Base-by-base conservation (phyloP, 2,329 filamentous ascomycete species). In the Magnaporthiopsis incrustans region DNA sequence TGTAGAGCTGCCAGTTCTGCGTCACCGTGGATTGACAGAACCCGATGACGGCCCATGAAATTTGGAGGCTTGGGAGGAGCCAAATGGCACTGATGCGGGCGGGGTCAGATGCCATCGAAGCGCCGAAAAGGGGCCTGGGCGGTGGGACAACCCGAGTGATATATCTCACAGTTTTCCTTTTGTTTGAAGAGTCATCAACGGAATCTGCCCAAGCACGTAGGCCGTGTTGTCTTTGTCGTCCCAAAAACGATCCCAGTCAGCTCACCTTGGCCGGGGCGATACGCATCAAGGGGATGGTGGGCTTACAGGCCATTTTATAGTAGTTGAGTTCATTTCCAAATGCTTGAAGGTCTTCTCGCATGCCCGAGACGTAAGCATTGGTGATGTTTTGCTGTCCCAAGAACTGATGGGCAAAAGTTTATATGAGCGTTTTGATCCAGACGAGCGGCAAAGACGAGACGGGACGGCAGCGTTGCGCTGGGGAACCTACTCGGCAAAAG, bases 11-110 rank as follows among this genome's bases (percentile, higher is more conserved):
- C 62, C 62, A 63, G 18, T 63, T 63, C 38, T 63, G 25, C 8
- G 62, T 63, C 11, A 63, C 62, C 18, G 62, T 63, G 6, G 62
- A 63, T 27, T 63, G 62, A n/a, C 56, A 59, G 57, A 63, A 63
- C 32, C 62, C 62, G 57, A 63, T 63, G 15, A 59, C 53, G 57
- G 62, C 56, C 62, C 62, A 59, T 25, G 25, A 44, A 7, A 63
- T 63, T n/a, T 63, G 62, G 15, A 63, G 32, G 4, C 57, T 59
- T 2, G 57, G 56, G 25, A 63, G 62, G 3, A 63, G 56, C 62
- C 62, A 63, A 25, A 59, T 63, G 15, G 62, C 57, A 14, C 61
- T 63, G n/a, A 2, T 1, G 14, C 8, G 0, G 22, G 10, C 3
- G 27, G 12, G 7, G 10, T 61, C 18, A 61, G 59, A n/a, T 25